These are phyloP conservation scores for Penicillium sp. DNA, from an alignment of 2,329 filamentous ascomycete species.

Conservation along the genomic window DNA sequence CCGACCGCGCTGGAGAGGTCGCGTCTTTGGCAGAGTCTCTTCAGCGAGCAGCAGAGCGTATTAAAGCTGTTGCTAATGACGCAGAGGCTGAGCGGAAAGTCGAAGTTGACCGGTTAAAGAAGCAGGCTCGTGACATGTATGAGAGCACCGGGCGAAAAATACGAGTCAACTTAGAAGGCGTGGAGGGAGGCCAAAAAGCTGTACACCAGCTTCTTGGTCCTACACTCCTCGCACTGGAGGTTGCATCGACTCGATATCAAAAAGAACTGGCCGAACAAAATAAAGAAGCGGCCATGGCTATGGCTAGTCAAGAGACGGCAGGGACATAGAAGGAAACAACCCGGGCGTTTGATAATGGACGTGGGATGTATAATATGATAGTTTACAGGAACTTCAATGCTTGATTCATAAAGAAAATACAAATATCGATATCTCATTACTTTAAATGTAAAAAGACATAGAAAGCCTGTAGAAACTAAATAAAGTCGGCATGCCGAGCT, in stretches of 20 bases:
- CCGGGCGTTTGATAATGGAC: conserved; percentile 8
- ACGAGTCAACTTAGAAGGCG: conserved; percentile 62
- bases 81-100: conserved; percentile 72
- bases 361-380: conserved; percentile 9
- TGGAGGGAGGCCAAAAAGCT: conserved; percentile 72
- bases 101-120: conserved; percentile 66
- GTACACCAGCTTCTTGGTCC: conserved; percentile 76
- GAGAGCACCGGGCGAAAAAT: conserved; percentile 72
- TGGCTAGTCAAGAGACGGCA: conserved; percentile 15
- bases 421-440: conserved; percentile 1
- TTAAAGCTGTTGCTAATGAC: conserved; percentile 74
- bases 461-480: not conserved
- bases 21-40: conserved; percentile 80
- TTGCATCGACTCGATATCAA: conserved; percentile 69
- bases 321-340: not conserved
- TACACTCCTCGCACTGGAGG: conserved; percentile 67
- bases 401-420: not conserved
- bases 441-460: not conserved
- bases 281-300: conserved; percentile 26
- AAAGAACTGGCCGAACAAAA: conserved; percentile 66
- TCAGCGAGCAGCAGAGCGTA: conserved; percentile 71
- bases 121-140: conserved; percentile 68
- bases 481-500: conserved; percentile 33
- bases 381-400: not conserved
- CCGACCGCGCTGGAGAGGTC: conserved; percentile 76